Evolutionary conservation across 2,329 filamentous ascomycete genomes (phyloP).

Genomic region (Penicillium brevicompactum): DNA sequence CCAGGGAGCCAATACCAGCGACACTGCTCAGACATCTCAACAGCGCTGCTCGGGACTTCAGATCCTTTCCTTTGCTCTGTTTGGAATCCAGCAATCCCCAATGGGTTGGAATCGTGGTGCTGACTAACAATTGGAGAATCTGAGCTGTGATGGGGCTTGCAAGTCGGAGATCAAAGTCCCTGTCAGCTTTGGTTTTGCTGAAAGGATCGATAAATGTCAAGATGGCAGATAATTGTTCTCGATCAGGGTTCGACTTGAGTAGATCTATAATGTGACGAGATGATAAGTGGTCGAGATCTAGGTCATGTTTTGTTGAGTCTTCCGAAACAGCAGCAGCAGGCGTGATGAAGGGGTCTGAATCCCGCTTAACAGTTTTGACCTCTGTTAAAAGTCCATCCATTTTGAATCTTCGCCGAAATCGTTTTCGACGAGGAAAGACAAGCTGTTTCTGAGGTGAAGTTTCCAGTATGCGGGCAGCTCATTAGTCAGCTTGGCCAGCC

Average conservation of each 20-base stretch:
- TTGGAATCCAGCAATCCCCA: constrained; percentile 64
- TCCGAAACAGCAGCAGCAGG: constrained; percentile 14
- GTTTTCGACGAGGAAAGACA: constrained; percentile 17
- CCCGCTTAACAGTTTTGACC: constrained; percentile 39
- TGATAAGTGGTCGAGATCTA: constrained; percentile 27
- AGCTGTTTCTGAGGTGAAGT: constrained; percentile 21
- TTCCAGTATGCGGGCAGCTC: constrained; percentile 27
- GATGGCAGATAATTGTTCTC: constrained; percentile 31
- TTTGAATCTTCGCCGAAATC: constrained; percentile 1
- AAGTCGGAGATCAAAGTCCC: constrained; percentile 58
- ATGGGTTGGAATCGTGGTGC: constrained; percentile 76
- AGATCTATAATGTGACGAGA: constrained; percentile 37
- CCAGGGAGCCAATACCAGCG: constrained; percentile 74
- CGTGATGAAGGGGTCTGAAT: constrained; percentile 20
- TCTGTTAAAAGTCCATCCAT: constrained; percentile 46
- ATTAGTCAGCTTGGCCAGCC: constrained; percentile 28
- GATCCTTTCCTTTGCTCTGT: constrained; percentile 16
- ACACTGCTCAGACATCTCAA: constrained; percentile 70
- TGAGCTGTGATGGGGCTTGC: constrained; percentile 72
- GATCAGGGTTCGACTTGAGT: constrained; percentile 44
- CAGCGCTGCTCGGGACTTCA: constrained; percentile 47
- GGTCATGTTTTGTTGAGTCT: constrained; percentile 9
- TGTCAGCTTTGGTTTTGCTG: constrained; percentile 22
- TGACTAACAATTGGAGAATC: constrained; percentile 73
- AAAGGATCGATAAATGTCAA: constrained; percentile 41